phyloP scores from a whole-genome alignment of 116 monocot species.

The Papilionanthe hybrid region DNA sequence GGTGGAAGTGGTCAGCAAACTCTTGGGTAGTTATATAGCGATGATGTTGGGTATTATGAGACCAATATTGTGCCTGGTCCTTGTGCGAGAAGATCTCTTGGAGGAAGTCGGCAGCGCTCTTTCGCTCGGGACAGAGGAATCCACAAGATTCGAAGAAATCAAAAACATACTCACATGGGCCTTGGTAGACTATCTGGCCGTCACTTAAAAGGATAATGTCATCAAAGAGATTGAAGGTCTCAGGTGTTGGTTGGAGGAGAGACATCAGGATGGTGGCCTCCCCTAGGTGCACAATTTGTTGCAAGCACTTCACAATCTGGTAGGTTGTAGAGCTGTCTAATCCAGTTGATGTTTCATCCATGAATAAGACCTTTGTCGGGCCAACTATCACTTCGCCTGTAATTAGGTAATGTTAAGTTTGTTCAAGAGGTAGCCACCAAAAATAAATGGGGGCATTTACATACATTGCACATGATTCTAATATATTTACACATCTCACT shows the following conservation, averaged over 20 bases:
- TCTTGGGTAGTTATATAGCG: conserved; percentile 21
- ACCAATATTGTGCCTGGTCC: conserved; percentile 55
- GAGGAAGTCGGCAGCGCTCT: conserved; percentile 69
- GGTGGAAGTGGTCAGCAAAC: conserved; percentile 22
- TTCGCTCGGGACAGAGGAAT: conserved; percentile 65
- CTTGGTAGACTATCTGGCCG: conserved; percentile 65
- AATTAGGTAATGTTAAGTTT: background rate
- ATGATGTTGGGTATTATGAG: conserved; percentile 22
- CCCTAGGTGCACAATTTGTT: conserved; percentile 50
- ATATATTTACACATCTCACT: too few relatives aligned
- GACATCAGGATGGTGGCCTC: conserved; percentile 56
- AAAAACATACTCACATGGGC: conserved; percentile 58
- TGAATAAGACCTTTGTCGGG: conserved; percentile 57
- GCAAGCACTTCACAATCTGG: conserved; percentile 63
- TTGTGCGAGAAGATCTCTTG: conserved; percentile 62
- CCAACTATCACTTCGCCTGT: conserved; percentile 63
- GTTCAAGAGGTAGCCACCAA: background rate
- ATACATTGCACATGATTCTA: too few relatives aligned
- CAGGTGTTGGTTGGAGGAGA: conserved; percentile 74
- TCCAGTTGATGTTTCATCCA: conserved; percentile 85
- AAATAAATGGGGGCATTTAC: too few relatives aligned
- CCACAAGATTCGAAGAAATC: conserved; percentile 70
- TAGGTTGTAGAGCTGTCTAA: conserved; percentile 80
- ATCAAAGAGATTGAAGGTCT: conserved; percentile 75
- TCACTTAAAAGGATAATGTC: conserved; percentile 72